Conservation (phyloP, 768 basidiomycete genomes). For the Termitomyces sp. region DNA sequence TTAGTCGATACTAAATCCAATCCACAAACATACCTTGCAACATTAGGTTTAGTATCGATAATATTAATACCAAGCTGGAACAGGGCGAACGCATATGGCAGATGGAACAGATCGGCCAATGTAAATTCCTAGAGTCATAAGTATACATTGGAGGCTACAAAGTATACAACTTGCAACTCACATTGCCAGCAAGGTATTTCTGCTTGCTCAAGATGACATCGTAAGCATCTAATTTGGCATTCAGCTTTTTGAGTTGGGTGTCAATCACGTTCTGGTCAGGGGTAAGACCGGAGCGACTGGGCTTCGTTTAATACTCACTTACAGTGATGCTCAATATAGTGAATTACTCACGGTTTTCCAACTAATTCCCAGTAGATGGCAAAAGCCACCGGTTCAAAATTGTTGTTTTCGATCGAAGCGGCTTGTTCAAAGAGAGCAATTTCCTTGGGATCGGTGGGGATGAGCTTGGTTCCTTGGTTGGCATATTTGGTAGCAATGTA, state of each 20-base stretch:
- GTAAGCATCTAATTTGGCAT: conserved; percentile 44
- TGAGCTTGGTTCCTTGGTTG: conserved; percentile 41
- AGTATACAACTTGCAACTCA: conserved; percentile 12
- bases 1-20: not conserved
- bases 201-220: conserved; percentile 51
- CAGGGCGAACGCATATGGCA: conserved; percentile 30
- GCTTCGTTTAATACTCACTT: not conserved
- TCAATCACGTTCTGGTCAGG: conserved; percentile 10
- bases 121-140: conserved; percentile 28
- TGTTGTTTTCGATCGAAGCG: conserved; percentile 42
- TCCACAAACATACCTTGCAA: conserved; percentile 28
- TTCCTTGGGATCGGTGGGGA: conserved; percentile 35
- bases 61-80: conserved; percentile 19
- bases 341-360: conserved; percentile 37
- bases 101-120: conserved; percentile 41
- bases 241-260: conserved; percentile 21
- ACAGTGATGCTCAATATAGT: too few species aligned
- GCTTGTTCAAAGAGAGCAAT: conserved; percentile 47
- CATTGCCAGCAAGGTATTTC: conserved; percentile 53
- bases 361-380: conserved; percentile 40
- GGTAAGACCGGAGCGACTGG: not conserved
- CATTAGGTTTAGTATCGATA: conserved; percentile 36
- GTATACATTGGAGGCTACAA: not conserved
- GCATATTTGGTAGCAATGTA: conserved; percentile 56
- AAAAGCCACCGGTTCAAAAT: conserved; percentile 46